Evolutionary conservation across 2,329 filamentous ascomycete genomes (phyloP).

Genomic region (Xylaria hypoxylon): DNA sequence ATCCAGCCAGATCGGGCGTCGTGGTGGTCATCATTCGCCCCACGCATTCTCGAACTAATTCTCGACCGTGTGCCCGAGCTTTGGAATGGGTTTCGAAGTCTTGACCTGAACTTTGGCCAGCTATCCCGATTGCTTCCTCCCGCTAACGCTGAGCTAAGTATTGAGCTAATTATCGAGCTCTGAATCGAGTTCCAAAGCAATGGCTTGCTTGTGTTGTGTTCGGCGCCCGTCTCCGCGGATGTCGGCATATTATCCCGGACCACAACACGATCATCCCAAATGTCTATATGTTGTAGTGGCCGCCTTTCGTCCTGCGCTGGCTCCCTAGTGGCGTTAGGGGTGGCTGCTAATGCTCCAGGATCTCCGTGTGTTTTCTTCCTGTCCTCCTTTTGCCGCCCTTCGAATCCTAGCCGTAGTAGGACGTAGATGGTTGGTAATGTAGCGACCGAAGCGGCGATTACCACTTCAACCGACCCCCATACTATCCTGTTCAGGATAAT

Average conservation of each 20-base stretch:
- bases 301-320: not conserved
- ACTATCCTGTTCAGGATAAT: constrained; percentile 21
- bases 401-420: constrained; percentile 15
- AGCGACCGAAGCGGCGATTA: constrained; percentile 31
- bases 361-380: not conserved
- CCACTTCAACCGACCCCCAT: constrained; percentile 38
- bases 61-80: constrained; percentile 15
- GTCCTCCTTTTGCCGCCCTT: not conserved
- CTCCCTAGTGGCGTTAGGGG: not conserved
- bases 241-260: not conserved
- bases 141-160: not conserved
- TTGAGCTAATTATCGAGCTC: constrained; percentile 1
- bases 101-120: not conserved
- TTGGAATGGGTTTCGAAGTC: constrained; percentile 4
- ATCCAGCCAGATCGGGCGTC: constrained; percentile 22
- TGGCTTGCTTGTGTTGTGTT: not conserved
- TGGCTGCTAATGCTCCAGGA: not conserved
- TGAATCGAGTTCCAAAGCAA: not conserved
- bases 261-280: not conserved
- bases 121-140: constrained; percentile 5
- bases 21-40: not conserved
- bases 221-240: not conserved
- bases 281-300: not conserved
- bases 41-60: not conserved
- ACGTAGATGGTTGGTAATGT: constrained; percentile 36